Percentiles rank a stretch among this genome's conserved stretches.
phyloP scores from a whole-genome alignment of 2,329 filamentous ascomycete species.

The Xylaria digitata region DNA sequence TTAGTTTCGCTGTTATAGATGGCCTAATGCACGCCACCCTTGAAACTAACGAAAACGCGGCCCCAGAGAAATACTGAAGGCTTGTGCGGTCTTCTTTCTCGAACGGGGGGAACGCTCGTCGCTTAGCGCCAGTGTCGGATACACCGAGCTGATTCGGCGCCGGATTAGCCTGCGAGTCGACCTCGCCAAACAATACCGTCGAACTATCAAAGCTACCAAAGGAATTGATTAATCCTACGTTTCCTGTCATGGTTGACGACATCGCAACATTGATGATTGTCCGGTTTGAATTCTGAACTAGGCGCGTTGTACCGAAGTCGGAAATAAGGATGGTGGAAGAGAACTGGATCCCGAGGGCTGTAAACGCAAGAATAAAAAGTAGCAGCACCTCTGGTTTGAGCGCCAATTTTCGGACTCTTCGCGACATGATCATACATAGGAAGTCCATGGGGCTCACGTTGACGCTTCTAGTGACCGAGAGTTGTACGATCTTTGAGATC shows the following conservation, averaged over 20 bases:
- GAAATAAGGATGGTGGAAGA: conserved; percentile 31
- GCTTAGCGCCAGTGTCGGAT: background rate
- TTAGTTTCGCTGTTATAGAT: background rate
- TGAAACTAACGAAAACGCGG: background rate
- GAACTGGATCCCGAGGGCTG: conserved; percentile 16
- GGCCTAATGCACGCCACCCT: conserved; percentile 6
- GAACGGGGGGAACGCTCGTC: conserved; percentile 1
- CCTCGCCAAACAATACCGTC: conserved; percentile 7
- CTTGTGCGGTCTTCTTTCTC: background rate
- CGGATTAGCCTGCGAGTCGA: background rate
- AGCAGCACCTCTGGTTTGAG: conserved; percentile 7
- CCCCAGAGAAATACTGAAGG: conserved; percentile 7
- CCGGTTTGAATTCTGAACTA: conserved; percentile 1
- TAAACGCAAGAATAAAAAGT: conserved; percentile 13
- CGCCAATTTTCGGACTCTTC: background rate
- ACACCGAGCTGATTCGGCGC: background rate
- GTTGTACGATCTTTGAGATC: background rate
- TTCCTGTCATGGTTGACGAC: background rate
- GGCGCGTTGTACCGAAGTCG: conserved; percentile 8
- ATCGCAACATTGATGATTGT: conserved; percentile 4
- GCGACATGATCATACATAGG: background rate
- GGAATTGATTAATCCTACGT: background rate
- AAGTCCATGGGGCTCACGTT: background rate
- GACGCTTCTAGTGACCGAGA: conserved; percentile 14
- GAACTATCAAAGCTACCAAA: background rate